Evolutionary conservation across 306 rosid genomes (phyloP), one percentile per base, ranked within the genome.

Genomic region (Malus asiatica): DNA sequence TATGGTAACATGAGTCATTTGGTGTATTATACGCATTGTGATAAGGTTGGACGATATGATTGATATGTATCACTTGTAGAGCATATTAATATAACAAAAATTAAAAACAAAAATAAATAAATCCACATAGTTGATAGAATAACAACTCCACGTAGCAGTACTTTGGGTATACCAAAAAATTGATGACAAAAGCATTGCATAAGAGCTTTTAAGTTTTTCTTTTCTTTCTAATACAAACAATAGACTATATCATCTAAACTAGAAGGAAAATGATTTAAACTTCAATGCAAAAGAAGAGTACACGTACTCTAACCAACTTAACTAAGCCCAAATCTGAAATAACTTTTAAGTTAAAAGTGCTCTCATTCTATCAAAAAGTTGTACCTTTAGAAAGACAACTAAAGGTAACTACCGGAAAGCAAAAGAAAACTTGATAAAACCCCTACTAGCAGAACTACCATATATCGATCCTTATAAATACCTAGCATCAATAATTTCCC

Each of bases 381-480:
- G 66, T 61, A 61, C 12, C 44, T 64, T 27, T 64, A 16, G 19
- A 64, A 0, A 3, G 68, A 64, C 23, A 64, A 13, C 44, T 64
- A 64, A 4, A 64, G 44, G 42, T 64, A 64, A 64, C 44, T 15
- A 16, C 68, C 23, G 25, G 18, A 6, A 20, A 77, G 19, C 69
- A 69, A 29, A 65, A 70, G 63, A 60, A 35, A 71, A 60, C 3
- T 20, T 6, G 55, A 18, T 35, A 51, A 69, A 74, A 45, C 72
- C 70, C 70, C 77, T 42, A 15, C 81, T 60, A 25, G 74, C 72
- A 60, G 45, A 11, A 46, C 80, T 40, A 4, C 66, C 68, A 62
- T 71, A 63, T 55, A 65, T 42, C 76, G 23, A 29, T 55, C 66
- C 40, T 68, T 69, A 82, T 82, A 79, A 82, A 82, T 73, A 66